These are phyloP conservation scores for Stephania yunnanensis DNA, from an alignment of 164 flowering plant species.

Conservation along the genomic window DNA sequence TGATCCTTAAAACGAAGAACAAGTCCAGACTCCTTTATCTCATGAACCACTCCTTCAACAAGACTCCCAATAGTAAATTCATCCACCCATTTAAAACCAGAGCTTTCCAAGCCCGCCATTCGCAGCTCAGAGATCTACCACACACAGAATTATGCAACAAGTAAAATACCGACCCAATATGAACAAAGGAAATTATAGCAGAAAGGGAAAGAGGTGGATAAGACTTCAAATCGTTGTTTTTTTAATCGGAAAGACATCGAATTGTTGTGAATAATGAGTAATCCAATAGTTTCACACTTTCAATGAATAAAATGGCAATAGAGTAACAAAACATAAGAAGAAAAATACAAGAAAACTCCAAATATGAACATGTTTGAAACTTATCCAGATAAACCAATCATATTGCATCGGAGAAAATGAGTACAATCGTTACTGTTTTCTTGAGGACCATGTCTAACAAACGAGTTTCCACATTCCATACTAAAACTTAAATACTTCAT, in stretches of 20 bases:
- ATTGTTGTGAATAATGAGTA: background rate
- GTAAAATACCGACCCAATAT: too few species aligned
- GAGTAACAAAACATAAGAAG: background rate
- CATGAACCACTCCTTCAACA: conserved; percentile 58
- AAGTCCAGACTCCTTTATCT: conserved; percentile 70
- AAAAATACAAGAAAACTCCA: background rate
- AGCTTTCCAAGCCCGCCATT: conserved; percentile 22
- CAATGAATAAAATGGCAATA: background rate
- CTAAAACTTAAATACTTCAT: background rate
- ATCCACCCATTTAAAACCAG: conserved; percentile 50
- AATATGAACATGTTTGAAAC: background rate
- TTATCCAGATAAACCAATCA: background rate
- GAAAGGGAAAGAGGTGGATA: too few species aligned
- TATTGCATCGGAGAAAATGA: background rate
- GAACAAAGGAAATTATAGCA: too few species aligned
- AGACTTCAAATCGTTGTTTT: too few species aligned
- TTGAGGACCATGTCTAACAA: background rate
- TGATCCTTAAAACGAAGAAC: conserved; percentile 61
- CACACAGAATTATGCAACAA: too few species aligned
- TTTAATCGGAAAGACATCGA: too few species aligned
- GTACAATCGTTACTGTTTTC: background rate
- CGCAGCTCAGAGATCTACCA: conserved; percentile 68
- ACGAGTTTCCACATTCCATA: background rate
- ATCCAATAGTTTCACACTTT: background rate
- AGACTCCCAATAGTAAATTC: conserved; percentile 47